Base-by-base conservation (phyloP, 352 stramenopile genomes). In the Globisporangium splendens region DNA sequence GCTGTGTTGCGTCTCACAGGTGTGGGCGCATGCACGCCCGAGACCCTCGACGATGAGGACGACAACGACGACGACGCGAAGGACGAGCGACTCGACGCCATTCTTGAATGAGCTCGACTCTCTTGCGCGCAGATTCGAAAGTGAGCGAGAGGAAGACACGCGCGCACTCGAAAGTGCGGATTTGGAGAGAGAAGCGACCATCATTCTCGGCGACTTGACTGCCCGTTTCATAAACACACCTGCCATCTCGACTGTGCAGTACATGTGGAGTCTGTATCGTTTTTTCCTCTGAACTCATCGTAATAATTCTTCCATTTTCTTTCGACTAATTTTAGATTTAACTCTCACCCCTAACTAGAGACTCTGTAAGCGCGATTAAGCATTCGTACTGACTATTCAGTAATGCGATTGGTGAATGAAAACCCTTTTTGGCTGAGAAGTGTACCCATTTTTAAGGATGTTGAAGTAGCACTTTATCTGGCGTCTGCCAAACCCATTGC, bases 31-130 rank as follows among this genome's bases (percentile, higher is more conserved):
- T 15, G 39, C 12, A 12, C 39, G 39, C 6, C 56, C 12, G 53
- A 65, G 14, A 21, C 38, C 0, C 54, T 61, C 22, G 47, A 58
- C 6, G 49, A 42, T 24, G 54, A 68, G 1, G 55, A 46, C n/a
- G 56, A n/a, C n/a, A n/a, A 59, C 18, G 64, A 66, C 43, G 51
- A 55, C 31, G 49, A 33, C 21, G 67, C 65, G 28, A 54, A 59
- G 39, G 62, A 79, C 18, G 69, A 62, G 56, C 52, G 52, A 15
- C 52, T 58, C 21, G 24, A 54, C 10, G 49, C 38, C 49, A 54
- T 44, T 10, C 3, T 44, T 5, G 21, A 17, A 8, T 44, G 12
- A 13, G 11, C 11, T 15, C 46, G 8, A 5, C 1, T 54, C n/a
- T 54, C 14, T 41, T 47, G 14, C n/a, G 2, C 20, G 39, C 17